These are phyloP conservation scores for Aureoboletus auriporus DNA, from an alignment of 768 basidiomycete species.

Conservation along the genomic window DNA sequence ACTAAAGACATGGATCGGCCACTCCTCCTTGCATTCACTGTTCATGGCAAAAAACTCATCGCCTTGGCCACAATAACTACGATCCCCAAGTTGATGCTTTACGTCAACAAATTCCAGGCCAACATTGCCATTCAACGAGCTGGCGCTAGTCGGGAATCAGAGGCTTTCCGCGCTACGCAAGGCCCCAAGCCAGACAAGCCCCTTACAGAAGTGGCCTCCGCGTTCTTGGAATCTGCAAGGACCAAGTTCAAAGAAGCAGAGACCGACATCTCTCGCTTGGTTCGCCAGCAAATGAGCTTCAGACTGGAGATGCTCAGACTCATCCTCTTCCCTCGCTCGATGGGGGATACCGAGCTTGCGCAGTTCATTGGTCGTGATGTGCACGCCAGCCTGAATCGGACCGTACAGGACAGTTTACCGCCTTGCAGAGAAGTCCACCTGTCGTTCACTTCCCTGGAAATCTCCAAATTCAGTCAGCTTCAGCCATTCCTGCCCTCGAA, in stretches of 20 bases:
- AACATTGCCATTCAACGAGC: conserved; percentile 71
- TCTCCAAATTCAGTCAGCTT: conserved; percentile 67
- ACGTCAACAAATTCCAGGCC: conserved; percentile 68
- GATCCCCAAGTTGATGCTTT: conserved; percentile 71
- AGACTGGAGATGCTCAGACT: conserved; percentile 61
- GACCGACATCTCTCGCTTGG: conserved; percentile 50
- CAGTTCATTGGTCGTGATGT: conserved; percentile 68
- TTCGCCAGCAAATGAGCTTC: conserved; percentile 74
- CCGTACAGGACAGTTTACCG: conserved; percentile 47
- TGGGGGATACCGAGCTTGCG: conserved; percentile 74
- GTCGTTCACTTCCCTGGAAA: conserved; percentile 71
- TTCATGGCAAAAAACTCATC: conserved; percentile 64
- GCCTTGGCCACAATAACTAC: conserved; percentile 69
- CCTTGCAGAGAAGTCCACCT: conserved; percentile 64
- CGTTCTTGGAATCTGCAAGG: conserved; percentile 74
- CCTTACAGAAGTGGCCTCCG: conserved; percentile 80
- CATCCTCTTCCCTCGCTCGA: conserved; percentile 74
- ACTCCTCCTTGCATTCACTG: conserved; percentile 69
- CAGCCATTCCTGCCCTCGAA: conserved; percentile 44
- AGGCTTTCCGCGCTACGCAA: conserved; percentile 69
- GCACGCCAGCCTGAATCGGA: conserved; percentile 64
- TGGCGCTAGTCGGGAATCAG: conserved; percentile 76
- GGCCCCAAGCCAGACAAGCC: conserved; percentile 74
- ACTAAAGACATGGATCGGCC: conserved; percentile 43
- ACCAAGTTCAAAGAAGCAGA: conserved; percentile 69